Conservation (phyloP, 352 stramenopile species). For the Phytophthora fragariaefolia region DNA sequence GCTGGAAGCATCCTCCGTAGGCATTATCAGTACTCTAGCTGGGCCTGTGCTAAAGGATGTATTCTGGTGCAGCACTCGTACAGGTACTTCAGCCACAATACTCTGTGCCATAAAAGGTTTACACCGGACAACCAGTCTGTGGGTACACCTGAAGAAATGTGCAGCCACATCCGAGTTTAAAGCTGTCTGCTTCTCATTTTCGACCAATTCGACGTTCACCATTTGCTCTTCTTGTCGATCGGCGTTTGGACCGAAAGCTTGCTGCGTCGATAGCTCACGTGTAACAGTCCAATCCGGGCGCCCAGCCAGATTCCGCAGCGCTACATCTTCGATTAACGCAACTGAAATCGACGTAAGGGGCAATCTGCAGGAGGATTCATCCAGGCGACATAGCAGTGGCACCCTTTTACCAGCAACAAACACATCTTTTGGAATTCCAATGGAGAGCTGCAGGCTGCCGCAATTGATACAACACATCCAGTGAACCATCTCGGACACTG, state of each 20-base stretch:
- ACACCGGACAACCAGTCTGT: conserved; percentile 39
- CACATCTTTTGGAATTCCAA: conserved; percentile 33
- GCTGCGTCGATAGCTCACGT: conserved; percentile 34
- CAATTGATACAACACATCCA: conserved; percentile 43
- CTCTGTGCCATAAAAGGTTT: conserved; percentile 33
- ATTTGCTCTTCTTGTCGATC: conserved; percentile 20
- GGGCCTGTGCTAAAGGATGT: conserved; percentile 12
- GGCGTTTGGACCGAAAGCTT: conserved; percentile 13
- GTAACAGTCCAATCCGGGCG: conserved; percentile 22
- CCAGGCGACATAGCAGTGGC: conserved; percentile 25
- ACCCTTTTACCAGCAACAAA: conserved; percentile 27
- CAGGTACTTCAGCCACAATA: conserved; percentile 30
- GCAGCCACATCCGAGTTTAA: conserved; percentile 32
- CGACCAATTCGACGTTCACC: conserved; percentile 24
- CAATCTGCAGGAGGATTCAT: conserved; percentile 30
- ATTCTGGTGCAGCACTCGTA: conserved; percentile 36
- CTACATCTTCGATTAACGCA: conserved; percentile 37
- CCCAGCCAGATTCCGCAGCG: conserved; percentile 25
- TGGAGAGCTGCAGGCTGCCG: conserved; percentile 30
- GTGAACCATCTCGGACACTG: conserved; percentile 27
- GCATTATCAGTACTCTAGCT: conserved; percentile 23
- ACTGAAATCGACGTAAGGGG: conserved; percentile 30
- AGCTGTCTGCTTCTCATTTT: conserved; percentile 26
- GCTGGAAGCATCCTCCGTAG: conserved; percentile 19
- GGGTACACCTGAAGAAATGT: conserved; percentile 40